Evolutionary conservation across 305 asterid genomes (phyloP).

Genomic region (Fraxinus sp.): DNA sequence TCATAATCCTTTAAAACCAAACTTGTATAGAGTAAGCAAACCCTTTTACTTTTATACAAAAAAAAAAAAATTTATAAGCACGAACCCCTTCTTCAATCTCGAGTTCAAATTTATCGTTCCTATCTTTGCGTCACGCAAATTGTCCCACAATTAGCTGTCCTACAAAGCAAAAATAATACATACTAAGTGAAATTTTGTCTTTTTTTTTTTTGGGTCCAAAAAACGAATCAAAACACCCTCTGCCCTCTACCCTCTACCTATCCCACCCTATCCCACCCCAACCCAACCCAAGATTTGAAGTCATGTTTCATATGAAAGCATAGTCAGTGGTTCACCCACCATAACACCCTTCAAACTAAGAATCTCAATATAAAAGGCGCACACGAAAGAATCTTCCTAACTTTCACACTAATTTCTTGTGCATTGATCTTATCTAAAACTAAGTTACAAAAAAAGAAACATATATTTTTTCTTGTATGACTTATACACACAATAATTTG

Average conservation of each 20-base stretch:
- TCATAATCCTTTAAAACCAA: neutral
- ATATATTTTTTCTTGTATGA: neutral
- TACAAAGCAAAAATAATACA: no score
- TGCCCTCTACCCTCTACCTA: neutral
- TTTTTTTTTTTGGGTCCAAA: neutral
- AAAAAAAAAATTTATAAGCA: neutral
- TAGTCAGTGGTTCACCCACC: slow-evolving; percentile 53
- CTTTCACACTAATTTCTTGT: slow-evolving; percentile 44
- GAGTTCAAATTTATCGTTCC: neutral
- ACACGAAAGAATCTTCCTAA: slow-evolving; percentile 52
- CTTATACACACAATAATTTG: neutral
- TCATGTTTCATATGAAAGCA: neutral
- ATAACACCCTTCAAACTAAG: slow-evolving; percentile 30
- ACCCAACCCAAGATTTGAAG: neutral
- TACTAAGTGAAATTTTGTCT: neutral
- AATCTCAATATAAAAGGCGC: slow-evolving; percentile 36
- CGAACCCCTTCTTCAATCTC: neutral
- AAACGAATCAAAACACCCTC: neutral
- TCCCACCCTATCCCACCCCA: neutral
- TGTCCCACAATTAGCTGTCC: neutral
- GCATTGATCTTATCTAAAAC: slow-evolving; percentile 37
- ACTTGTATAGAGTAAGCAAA: neutral
- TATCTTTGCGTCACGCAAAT: no score
- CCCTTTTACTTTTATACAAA: neutral
- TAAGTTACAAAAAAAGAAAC: neutral